Percentiles rank a stretch among this genome's conserved stretches.
Conservation (phyloP, 2,329 filamentous ascomycete species). For the Tolypocladium tundrense region DNA sequence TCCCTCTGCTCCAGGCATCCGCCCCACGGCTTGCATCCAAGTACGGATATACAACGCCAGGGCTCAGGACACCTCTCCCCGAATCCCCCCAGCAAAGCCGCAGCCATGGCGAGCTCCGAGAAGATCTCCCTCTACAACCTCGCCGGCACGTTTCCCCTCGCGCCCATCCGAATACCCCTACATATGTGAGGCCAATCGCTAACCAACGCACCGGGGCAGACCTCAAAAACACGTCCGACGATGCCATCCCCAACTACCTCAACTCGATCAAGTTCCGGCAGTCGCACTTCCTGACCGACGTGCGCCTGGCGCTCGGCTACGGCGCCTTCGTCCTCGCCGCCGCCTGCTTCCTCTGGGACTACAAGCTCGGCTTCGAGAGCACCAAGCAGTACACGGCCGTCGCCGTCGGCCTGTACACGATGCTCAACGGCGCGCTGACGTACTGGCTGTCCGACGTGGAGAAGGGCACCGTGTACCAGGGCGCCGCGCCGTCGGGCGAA, state of each 20-base stretch:
- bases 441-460: constrained; percentile 81
- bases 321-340: constrained; percentile 68
- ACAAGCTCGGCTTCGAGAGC: constrained; percentile 76
- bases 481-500: constrained; percentile 53
- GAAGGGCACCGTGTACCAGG: constrained; percentile 71
- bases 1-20: background rate
- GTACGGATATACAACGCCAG: background rate
- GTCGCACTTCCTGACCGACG: constrained; percentile 69
- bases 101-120: constrained; percentile 27
- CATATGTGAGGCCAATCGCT: background rate
- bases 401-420: constrained; percentile 70
- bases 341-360: constrained; percentile 84
- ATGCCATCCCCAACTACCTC: constrained; percentile 88
- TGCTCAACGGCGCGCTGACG: constrained; percentile 68
- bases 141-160: constrained; percentile 37
- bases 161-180: background rate
- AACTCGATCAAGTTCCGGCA: constrained; percentile 79
- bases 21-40: background rate
- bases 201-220: constrained; percentile 40
- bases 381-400: constrained; percentile 73
- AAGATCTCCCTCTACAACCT: constrained; percentile 60
- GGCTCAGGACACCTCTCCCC: background rate
- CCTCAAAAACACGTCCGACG: constrained; percentile 93
- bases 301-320: constrained; percentile 78
- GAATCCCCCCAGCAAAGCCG: background rate